Evolutionary conservation across 2,329 filamentous ascomycete species (phyloP).

Genomic region (Fusarium gaditjirri): DNA sequence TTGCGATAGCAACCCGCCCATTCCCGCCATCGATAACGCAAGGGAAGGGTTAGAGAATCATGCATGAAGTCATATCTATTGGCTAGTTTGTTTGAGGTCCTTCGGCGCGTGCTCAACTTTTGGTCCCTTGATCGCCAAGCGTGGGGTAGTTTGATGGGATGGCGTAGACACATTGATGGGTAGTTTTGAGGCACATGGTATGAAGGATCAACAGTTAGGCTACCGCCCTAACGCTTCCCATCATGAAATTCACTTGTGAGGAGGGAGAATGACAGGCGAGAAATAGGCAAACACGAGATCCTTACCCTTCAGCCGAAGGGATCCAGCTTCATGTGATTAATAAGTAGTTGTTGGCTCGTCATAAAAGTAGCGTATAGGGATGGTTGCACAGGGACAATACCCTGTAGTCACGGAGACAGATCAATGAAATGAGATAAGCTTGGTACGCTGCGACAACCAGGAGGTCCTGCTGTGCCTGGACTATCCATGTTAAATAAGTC

Average conservation of each 20-base stretch:
- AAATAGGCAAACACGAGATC: conserved; percentile 31
- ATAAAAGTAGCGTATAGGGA: conserved; percentile 7
- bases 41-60: not conserved
- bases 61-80: conserved; percentile 7
- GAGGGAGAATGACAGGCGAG: not conserved
- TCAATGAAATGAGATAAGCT: conserved; percentile 9
- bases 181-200: conserved; percentile 14
- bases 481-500: too few relatives aligned
- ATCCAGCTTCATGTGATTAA: not conserved
- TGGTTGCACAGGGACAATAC: conserved; percentile 13
- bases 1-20: not conserved
- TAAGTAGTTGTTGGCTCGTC: not conserved
- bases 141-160: conserved; percentile 21
- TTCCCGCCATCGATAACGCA: not conserved
- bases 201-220: conserved; percentile 11
- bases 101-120: conserved; percentile 28
- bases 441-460: not conserved
- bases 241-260: not conserved
- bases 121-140: conserved; percentile 37
- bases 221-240: not conserved
- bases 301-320: conserved; percentile 7
- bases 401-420: not conserved
- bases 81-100: conserved; percentile 3
- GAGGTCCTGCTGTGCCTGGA: not conserved
- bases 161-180: conserved; percentile 5